Base-by-base conservation (phyloP, 2,329 filamentous ascomycete species). In the Aspergillus sp. region DNA sequence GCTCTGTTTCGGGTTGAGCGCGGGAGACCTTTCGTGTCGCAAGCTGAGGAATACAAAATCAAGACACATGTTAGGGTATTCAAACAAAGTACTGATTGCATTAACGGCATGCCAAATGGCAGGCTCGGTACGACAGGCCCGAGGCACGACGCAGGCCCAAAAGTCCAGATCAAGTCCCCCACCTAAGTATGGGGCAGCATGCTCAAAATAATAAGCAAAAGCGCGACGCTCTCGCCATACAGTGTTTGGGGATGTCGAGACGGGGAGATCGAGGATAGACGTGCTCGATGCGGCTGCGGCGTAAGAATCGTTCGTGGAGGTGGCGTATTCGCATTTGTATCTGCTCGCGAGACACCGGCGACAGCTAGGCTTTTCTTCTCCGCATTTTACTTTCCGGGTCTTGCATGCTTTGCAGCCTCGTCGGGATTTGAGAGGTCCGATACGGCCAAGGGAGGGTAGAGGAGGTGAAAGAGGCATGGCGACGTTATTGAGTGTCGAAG, bases 41-140 rank as follows among this genome's bases (percentile, higher is more conserved):
- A 47, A 38, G 3, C 55, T 42, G 3, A 55, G 26, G n/a, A 51
- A 47, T 13, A 55, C 42, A 5, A 58, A 48, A 26, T 65, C 48
- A 3, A 53, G 39, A 18, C 32, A 60, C 53, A 64, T 55, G 13
- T 66, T 57, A 5, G 67, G 63, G 48, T 53, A 59, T 26, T 76
- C 73, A 53, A 70, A 72, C 9, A 75, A 58, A n/a, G 67, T 64
- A 53, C 72, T 72, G 18, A 73, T 68, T 9, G 71, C 63, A 30
- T 71, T 68, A 34, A 74, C 67, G 6, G 71, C 67, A 63, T 75
- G 69, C 69, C 73, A 74, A 1, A 75, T 68, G 11, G 68, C 71
- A 15, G 70, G 65, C 44, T 74, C 69, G 39, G 55, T 63, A 3
- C 66, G 69, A 48, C 72, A 73, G 17, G 74, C 60, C 36, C 69